Percentiles rank a stretch among this genome's conserved stretches.
Evolutionary conservation across 305 asterid species (phyloP).

Genomic region (Fraxinus albicans): DNA sequence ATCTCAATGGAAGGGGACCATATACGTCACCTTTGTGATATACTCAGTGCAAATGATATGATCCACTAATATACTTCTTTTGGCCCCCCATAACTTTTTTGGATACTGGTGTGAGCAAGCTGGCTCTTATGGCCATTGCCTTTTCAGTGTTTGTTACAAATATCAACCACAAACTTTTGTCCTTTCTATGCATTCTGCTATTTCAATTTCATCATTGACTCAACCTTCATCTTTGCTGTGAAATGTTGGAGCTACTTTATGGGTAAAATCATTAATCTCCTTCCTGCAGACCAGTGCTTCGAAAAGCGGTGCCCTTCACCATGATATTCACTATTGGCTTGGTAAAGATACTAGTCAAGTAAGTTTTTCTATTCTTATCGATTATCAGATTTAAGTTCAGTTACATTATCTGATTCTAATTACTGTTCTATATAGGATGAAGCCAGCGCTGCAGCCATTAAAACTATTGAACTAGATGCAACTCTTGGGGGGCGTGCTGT

Average conservation of each 20-base stretch:
- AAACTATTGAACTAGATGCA: constrained; percentile 89
- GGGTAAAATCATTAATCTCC: constrained; percentile 23
- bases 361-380: constrained; percentile 18
- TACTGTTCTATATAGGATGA: constrained; percentile 67
- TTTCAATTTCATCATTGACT: not conserved
- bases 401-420: constrained; percentile 5
- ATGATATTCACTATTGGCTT: constrained; percentile 96
- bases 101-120: not conserved
- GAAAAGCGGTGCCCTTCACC: constrained; percentile 77
- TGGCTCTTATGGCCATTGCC: constrained; percentile 4
- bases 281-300: constrained; percentile 73
- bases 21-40: not conserved
- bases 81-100: not conserved
- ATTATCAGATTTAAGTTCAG: not conserved
- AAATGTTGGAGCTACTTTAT: constrained; percentile 21
- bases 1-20: not conserved
- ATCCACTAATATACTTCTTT: not conserved
- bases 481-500: constrained; percentile 98
- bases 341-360: constrained; percentile 97
- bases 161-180: constrained; percentile 7
- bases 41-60: not conserved
- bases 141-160: not conserved
- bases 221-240: not conserved
- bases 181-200: not conserved
- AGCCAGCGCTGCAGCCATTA: constrained; percentile 91